Evolutionary conservation across 192 early-diverging fungal species (phyloP).

Genomic region (Coemansia furcata): DNA sequence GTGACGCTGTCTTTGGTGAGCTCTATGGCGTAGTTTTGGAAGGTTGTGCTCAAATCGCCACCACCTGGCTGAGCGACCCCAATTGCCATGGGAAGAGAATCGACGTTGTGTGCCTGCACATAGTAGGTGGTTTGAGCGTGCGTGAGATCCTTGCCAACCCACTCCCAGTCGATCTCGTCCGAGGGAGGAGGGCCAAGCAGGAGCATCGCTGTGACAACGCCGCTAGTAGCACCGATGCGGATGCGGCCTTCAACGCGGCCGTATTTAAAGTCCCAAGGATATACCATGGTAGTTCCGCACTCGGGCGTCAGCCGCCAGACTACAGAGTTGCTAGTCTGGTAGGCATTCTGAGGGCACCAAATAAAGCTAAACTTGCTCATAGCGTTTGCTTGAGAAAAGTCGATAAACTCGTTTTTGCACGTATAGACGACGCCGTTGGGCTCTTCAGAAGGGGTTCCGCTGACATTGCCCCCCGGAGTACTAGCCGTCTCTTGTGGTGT

Average conservation of each 20-base stretch:
- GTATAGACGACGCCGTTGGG: slow-evolving; percentile 21
- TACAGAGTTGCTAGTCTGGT: slow-evolving; percentile 27
- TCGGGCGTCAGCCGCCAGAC: slow-evolving; percentile 36
- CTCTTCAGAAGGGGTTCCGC: slow-evolving; percentile 6
- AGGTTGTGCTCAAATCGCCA: slow-evolving; percentile 45
- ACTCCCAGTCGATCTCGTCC: slow-evolving; percentile 67
- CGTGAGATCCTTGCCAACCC: slow-evolving; percentile 57
- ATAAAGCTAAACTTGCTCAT: slow-evolving; percentile 35
- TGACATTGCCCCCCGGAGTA: not conserved
- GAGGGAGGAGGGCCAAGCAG: slow-evolving; percentile 42
- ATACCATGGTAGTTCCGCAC: slow-evolving; percentile 47
- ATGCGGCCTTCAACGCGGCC: slow-evolving; percentile 45
- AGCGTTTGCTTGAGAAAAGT: slow-evolving; percentile 28
- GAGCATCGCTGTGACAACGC: slow-evolving; percentile 55
- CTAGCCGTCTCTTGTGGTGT: not conserved
- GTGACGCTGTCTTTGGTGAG: slow-evolving; percentile 54
- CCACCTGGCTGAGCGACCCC: slow-evolving; percentile 31
- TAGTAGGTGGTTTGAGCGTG: slow-evolving; percentile 57
- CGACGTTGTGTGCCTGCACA: slow-evolving; percentile 41
- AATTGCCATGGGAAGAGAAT: slow-evolving; percentile 21
- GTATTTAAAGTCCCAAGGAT: slow-evolving; percentile 28
- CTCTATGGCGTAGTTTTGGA: slow-evolving; percentile 62
- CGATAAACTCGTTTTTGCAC: slow-evolving; percentile 24
- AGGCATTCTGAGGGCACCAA: slow-evolving; percentile 50
- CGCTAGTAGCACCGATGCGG: slow-evolving; percentile 35